Conservation (phyloP, 73 alveolate genomes). For the Paramecium octaurelia region DNA sequence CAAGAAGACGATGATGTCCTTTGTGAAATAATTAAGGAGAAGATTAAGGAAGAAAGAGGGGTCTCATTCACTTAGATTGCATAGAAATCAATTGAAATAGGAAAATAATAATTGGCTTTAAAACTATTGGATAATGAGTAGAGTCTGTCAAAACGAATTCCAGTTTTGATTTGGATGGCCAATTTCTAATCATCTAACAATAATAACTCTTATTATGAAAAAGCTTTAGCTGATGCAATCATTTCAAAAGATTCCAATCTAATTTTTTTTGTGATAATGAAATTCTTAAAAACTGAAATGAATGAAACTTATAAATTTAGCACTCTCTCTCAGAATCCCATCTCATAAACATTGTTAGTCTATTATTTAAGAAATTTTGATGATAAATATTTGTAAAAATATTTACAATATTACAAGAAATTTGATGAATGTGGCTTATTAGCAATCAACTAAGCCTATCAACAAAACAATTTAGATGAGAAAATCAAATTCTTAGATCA, state of each 20-base stretch:
- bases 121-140: conserved; percentile 62
- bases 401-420: conserved; percentile 24
- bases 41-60: conserved; percentile 51
- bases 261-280: conserved; percentile 60
- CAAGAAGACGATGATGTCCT: conserved; percentile 47
- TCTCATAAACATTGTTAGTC: neutral
- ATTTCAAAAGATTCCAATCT: conserved; percentile 59
- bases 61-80: conserved; percentile 65
- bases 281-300: conserved; percentile 32
- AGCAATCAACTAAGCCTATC: neutral
- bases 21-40: conserved; percentile 42
- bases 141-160: conserved; percentile 62
- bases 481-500: neutral
- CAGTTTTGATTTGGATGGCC: conserved; percentile 66
- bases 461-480: neutral
- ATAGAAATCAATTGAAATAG: conserved; percentile 62
- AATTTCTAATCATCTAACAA: conserved; percentile 1
- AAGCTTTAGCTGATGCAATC: conserved; percentile 57
- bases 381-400: neutral
- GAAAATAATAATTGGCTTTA: conserved; percentile 62
- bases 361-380: conserved; percentile 8
- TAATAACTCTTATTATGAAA: conserved; percentile 59
- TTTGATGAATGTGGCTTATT: conserved; percentile 51
- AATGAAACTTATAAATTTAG: conserved; percentile 37
- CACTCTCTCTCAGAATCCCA: neutral